Evolutionary conservation across 768 basidiomycete species (phyloP).

Genomic region (Cyathus striatus): DNA sequence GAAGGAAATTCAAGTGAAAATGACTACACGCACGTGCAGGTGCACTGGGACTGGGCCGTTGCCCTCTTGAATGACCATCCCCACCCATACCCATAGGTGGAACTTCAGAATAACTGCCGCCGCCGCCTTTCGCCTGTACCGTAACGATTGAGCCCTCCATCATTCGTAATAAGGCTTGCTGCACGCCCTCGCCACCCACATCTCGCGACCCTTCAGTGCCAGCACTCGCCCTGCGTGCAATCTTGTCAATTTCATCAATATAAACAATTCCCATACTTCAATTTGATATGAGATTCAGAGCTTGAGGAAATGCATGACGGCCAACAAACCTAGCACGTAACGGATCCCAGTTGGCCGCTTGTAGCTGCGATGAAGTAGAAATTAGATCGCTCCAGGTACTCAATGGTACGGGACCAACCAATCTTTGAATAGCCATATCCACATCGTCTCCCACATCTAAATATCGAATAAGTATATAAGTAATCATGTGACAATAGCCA

Average conservation of each 20-base stretch:
- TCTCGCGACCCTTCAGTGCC: slow-evolving; percentile 75
- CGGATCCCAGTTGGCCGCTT: slow-evolving; percentile 89
- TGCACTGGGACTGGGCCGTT: slow-evolving; percentile 30
- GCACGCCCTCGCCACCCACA: slow-evolving; percentile 94
- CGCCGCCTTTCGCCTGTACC: slow-evolving; percentile 65
- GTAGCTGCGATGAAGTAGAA: slow-evolving; percentile 43
- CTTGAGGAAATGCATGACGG: slow-evolving; percentile 1
- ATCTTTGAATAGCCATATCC: slow-evolving; percentile 82
- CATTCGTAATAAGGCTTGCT: slow-evolving; percentile 88
- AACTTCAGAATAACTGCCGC: slow-evolving; percentile 39
- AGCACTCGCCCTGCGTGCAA: slow-evolving; percentile 57
- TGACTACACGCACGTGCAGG: not conserved
- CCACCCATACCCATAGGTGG: slow-evolving; percentile 34
- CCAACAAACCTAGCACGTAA: slow-evolving; percentile 66
- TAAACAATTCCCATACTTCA: slow-evolving; percentile 93
- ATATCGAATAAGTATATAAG: too few species aligned
- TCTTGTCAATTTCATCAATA: slow-evolving; percentile 95
- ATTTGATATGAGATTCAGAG: slow-evolving; percentile 26
- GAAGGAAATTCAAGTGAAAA: not conserved
- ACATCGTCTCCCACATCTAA: slow-evolving; percentile 96
- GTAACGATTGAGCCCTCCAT: slow-evolving; percentile 88
- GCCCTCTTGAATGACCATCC: slow-evolving; percentile 45
- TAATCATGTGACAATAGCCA: slow-evolving; percentile 7
- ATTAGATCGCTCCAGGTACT: not conserved
- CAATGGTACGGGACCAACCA: slow-evolving; percentile 40